These are phyloP conservation scores for Tanacetum coccineum DNA, from an alignment of 129 eudicot species.

Conservation along the genomic window DNA sequence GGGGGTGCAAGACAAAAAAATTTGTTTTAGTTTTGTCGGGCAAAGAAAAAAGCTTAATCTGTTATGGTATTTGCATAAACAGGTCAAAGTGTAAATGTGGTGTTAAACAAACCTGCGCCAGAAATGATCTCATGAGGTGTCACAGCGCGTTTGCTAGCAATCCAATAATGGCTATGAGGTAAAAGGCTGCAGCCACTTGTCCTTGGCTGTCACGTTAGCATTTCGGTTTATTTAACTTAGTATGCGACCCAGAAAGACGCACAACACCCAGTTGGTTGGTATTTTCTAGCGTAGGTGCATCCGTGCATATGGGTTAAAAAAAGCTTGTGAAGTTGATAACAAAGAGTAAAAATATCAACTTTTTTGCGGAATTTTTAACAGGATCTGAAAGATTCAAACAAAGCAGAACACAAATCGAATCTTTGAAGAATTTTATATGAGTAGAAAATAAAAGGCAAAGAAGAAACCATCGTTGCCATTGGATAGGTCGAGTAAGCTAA, in stretches of 20 bases:
- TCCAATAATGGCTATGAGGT: slow-evolving; percentile 70
- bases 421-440: neutral
- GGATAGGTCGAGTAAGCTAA: neutral
- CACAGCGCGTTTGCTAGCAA: slow-evolving; percentile 85
- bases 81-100: neutral
- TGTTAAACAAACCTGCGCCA: slow-evolving; percentile 70
- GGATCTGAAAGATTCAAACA: neutral
- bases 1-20: too few species aligned
- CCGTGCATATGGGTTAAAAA: slow-evolving; percentile 12
- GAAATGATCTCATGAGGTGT: slow-evolving; percentile 65
- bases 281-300: slow-evolving; percentile 22
- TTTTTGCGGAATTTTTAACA: too few species aligned
- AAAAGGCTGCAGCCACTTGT: slow-evolving; percentile 64
- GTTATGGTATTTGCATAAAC: too few species aligned
- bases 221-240: neutral
- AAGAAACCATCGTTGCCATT: slow-evolving; percentile 7
- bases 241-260: slow-evolving; percentile 28
- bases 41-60: too few species aligned
- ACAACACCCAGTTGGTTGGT: slow-evolving; percentile 1
- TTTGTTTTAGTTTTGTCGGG: too few species aligned
- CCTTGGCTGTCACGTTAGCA: slow-evolving; percentile 37
- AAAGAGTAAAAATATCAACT: too few species aligned
- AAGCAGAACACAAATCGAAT: neutral
- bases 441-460: neutral
- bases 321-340: neutral